Evolutionary conservation across 1,139 yeast genomes (phyloP), one percentile per base, ranked within the genome.

Genomic region (Kodamaea arcana): DNA sequence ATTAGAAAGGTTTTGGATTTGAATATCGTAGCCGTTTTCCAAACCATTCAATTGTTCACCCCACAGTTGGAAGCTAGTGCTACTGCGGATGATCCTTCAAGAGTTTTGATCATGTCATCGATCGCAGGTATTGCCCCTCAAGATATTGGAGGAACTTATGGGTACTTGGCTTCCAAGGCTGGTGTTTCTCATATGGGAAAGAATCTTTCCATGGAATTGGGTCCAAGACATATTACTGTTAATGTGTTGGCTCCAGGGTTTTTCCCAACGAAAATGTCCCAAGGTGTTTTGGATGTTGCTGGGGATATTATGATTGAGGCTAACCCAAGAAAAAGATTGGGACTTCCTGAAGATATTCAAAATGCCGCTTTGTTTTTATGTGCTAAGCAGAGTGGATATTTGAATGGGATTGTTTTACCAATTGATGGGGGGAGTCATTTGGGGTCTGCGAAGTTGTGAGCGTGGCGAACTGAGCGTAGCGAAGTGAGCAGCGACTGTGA

Each of bases 171-270:
- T 6, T 82, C 90, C 34, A 83, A 83, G 58, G 86, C 90, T 2
- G 92, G 86, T 34, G 82, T 83, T 8, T 72, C 80, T 37, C 92
- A 83, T 54, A 54, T 83, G 55, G 83, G 83, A 27, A 78, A 76
- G 58, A 63, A 72, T 42, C 67, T 82, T 50, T 83, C 88, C 2
- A 52, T 69, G 32, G 80, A 78, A 47, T 67, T 82, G 48, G 87
- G 84, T 2, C 82, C 81, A n/a, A 60, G 71, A 36, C 74, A 80
- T 55, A 73, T 81, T 49, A 79, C 77, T 31, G 85, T 80, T 45
- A 82, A 82, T 58, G 65, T 78, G 7, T 59, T 83, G 46, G 88
- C 88, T 10, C 92, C 92, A 0, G 94, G 94, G 0, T 83, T 80
- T 56, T 80, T 83, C 72, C 86, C 86, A 16, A 70, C 84, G 23